phyloP scores from a whole-genome alignment of 176 grass and related monocot species.

The Lolium perenne region DNA sequence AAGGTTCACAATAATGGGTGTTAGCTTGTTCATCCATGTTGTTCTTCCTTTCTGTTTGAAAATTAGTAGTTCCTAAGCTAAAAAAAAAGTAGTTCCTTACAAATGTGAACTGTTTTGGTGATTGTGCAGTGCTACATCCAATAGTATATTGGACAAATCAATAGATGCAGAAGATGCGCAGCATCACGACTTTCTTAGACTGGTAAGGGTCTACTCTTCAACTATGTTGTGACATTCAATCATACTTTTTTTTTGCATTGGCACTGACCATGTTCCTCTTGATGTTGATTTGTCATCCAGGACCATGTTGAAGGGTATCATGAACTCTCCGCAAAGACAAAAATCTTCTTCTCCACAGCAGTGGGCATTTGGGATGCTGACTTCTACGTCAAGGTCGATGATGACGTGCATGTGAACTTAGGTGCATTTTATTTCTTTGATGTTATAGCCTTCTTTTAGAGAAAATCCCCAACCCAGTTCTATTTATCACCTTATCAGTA shows the following conservation, averaged over 20 bases:
- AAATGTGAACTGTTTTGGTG: constrained; percentile 30
- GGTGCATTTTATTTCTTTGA: constrained; percentile 53
- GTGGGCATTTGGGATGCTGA: constrained; percentile 28
- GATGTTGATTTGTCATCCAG: constrained; percentile 43
- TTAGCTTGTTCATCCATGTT: background rate
- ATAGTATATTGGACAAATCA: constrained; percentile 94
- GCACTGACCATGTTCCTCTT: constrained; percentile 25
- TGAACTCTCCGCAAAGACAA: constrained; percentile 97
- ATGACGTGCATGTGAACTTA: constrained; percentile 98
- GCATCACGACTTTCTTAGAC: constrained; percentile 41
- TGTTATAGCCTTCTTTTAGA: no score
- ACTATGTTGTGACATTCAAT: constrained; percentile 15
- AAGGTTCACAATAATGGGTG: background rate
- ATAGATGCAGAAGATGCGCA: constrained; percentile 84
- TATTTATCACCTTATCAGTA: no score
- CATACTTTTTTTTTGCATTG: constrained; percentile 19
- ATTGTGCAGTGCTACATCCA: constrained; percentile 77
- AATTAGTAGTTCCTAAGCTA: background rate
- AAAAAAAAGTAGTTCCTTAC: background rate
- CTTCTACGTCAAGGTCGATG: constrained; percentile 28
- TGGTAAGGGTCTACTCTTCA: background rate
- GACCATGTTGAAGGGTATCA: constrained; percentile 97
- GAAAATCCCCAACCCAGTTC: no score
- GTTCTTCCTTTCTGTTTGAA: constrained; percentile 15
- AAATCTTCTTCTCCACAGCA: constrained; percentile 91